Conservation (phyloP, 2,329 filamentous ascomycete genomes). For the Sodiomyces alkalinus region DNA sequence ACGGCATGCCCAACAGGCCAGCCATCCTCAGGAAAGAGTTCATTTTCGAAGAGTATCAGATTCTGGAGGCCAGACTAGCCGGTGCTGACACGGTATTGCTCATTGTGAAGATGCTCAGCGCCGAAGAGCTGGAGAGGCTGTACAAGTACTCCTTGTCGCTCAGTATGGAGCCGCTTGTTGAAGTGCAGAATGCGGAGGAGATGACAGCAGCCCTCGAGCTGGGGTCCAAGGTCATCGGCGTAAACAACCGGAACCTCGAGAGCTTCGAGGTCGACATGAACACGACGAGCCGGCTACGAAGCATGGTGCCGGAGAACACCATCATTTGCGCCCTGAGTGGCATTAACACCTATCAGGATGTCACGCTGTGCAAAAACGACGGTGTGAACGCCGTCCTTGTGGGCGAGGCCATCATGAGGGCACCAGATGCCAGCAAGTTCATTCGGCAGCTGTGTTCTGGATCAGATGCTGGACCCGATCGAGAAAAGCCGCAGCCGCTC, state of each 20-base stretch:
- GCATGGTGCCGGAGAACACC: slow-evolving; percentile 70
- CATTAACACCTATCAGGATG: slow-evolving; percentile 79
- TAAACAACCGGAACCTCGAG: slow-evolving; percentile 93
- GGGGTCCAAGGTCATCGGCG: slow-evolving; percentile 82
- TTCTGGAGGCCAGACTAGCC: slow-evolving; percentile 80
- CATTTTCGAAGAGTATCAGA: slow-evolving; percentile 96
- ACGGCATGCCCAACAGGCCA: slow-evolving; percentile 81
- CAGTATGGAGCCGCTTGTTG: slow-evolving; percentile 94
- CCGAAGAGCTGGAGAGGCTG: slow-evolving; percentile 54
- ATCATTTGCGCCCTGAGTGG: slow-evolving; percentile 90
- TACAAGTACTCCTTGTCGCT: slow-evolving; percentile 82
- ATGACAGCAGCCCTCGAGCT: slow-evolving; percentile 79
- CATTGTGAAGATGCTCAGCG: slow-evolving; percentile 95
- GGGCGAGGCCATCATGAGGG: slow-evolving; percentile 90
- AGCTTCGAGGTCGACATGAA: slow-evolving; percentile 94
- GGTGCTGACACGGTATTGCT: slow-evolving; percentile 89
- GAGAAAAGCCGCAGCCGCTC: slow-evolving; percentile 27
- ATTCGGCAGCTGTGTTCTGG: slow-evolving; percentile 69
- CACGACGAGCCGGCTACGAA: slow-evolving; percentile 78
- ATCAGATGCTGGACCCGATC: slow-evolving; percentile 18
- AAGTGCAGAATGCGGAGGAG: slow-evolving; percentile 88
- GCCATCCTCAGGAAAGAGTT: slow-evolving; percentile 93
- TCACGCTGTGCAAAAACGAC: slow-evolving; percentile 72
- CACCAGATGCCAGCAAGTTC: slow-evolving; percentile 66
- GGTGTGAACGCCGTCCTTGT: slow-evolving; percentile 89